phyloP scores from a whole-genome alignment of 441 rosid species.

The Adansonia grandidieri region DNA sequence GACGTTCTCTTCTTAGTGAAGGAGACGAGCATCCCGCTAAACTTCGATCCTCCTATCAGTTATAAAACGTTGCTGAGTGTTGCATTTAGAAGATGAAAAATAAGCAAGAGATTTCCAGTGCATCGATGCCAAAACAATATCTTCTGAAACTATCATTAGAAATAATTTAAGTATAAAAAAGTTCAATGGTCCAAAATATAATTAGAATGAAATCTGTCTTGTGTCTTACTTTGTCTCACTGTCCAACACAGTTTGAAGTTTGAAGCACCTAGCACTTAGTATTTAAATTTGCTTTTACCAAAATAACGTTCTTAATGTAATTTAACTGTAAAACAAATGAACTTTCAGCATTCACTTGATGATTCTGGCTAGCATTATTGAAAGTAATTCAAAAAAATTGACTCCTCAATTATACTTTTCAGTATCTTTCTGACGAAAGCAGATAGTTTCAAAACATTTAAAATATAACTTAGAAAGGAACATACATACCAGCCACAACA shows the following conservation, averaged over 20 bases:
- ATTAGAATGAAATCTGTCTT: neutral
- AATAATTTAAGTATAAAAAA: neutral
- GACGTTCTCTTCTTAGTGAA: slow-evolving; percentile 50
- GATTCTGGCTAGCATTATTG: slow-evolving; percentile 43
- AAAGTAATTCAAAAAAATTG: slow-evolving; percentile 51
- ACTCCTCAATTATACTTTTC: slow-evolving; percentile 46
- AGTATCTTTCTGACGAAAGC: slow-evolving; percentile 39
- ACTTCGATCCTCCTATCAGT: slow-evolving; percentile 67
- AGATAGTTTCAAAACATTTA: slow-evolving; percentile 26
- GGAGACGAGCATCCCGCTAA: slow-evolving; percentile 50
- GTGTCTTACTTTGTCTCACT: neutral
- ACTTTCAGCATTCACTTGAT: slow-evolving; percentile 45
- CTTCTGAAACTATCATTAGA: neutral
- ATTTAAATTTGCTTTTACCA: slow-evolving; percentile 21
- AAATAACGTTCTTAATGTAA: neutral
- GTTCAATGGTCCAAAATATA: slow-evolving; percentile 2
- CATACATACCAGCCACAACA: slow-evolving; percentile 24
- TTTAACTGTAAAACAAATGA: slow-evolving; percentile 22
- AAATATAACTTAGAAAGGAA: slow-evolving; percentile 25
- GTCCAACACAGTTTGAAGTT: neutral
- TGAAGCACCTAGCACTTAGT: neutral
- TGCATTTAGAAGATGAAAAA: slow-evolving; percentile 19
- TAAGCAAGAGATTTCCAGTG: slow-evolving; percentile 15
- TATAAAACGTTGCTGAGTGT: slow-evolving; percentile 31
- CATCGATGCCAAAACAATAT: slow-evolving; percentile 5